Base-by-base conservation (phyloP, 768 basidiomycete genomes). In the Boletus pseudo-olivaceus region DNA sequence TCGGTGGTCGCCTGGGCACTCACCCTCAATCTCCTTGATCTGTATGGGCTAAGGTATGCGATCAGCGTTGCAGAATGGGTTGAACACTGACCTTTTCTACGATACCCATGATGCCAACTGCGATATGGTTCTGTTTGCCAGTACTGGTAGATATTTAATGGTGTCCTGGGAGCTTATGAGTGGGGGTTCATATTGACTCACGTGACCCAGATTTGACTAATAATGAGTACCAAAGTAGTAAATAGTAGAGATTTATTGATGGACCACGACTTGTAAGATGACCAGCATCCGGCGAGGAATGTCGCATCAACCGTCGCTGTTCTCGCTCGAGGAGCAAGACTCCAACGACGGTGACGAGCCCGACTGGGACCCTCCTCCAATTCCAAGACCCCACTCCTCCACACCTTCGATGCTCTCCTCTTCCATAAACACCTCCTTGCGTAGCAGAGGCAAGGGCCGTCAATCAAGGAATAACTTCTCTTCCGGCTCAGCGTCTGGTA, bases 21-120 rank as follows among this genome's bases (percentile, higher is more conserved):
- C 69, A 92, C 92, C 90, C 82, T 98, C 92, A 58, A 96, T 96
- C 71, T 90, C 93, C 71, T 93, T 95, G 63, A 97, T 96, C 93
- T 95, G 40, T 29, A 29, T 3, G 19, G 37, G n/a, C 34, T 34
- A 57, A 12, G 62, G 51, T 8, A 50, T 52, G 32, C 48, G 41
- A 51, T 49, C 45, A 37, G 23, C 5, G 35, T 11, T 37, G n/a
- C 39, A 30, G 39, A 38, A 42, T 20, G 41, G 17, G 27, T 35
- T 19, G n/a, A 69, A 45, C 15, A 49, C 57, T n/a, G 23, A 78
- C 92, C 85, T 98, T 98, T 75, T 98, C 95, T 63, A 93, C 79
- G 66, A 97, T 83, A 65, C 94, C 95, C 95, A 98, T 97, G 65
- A 59, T 82, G 66, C 23, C 23, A 23, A 42, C 5, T 12, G 39